Evolutionary conservation across 371 early-diverging fungal genomes (phyloP).

Genomic region (Syncephalastrum contaminatum): DNA sequence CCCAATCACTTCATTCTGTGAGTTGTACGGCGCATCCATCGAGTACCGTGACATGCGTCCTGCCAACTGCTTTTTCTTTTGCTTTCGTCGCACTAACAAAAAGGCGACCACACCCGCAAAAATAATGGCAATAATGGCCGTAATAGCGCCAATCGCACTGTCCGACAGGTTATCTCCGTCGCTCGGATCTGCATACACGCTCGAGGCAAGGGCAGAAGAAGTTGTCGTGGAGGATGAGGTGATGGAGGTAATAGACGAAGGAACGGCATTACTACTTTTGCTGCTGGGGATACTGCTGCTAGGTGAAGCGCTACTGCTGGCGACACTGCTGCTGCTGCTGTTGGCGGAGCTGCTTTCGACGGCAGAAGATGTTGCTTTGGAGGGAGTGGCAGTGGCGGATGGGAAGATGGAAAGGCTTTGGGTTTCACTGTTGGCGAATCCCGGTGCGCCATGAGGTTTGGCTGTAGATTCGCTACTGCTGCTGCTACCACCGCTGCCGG

Average conservation of each 20-base stretch:
- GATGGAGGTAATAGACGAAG: constrained; percentile 2
- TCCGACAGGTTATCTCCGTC: constrained; percentile 8
- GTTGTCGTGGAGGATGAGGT: constrained; percentile 1
- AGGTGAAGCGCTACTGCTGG: not conserved
- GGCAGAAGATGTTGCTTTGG: not conserved
- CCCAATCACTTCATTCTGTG: constrained; percentile 3
- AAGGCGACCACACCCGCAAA: constrained; percentile 16
- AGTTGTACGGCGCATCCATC: constrained; percentile 11
- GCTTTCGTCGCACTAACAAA: constrained; percentile 17
- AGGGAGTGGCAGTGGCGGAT: constrained; percentile 1
- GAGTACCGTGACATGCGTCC: constrained; percentile 12
- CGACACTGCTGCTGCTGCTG: not conserved
- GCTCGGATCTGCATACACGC: not conserved
- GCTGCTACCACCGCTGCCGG: no score
- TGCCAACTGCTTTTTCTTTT: constrained; percentile 5
- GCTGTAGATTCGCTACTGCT: no score
- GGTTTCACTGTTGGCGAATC: no score
- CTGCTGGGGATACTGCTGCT: not conserved
- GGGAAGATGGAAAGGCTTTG: not conserved
- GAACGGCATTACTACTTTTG: not conserved
- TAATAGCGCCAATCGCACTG: constrained; percentile 23
- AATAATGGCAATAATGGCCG: constrained; percentile 19
- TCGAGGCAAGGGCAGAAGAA: not conserved
- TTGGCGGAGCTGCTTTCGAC: constrained; percentile 1
- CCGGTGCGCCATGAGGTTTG: no score